phyloP scores from a whole-genome alignment of 1,139 yeast genomes.

The Candida sp. region DNA sequence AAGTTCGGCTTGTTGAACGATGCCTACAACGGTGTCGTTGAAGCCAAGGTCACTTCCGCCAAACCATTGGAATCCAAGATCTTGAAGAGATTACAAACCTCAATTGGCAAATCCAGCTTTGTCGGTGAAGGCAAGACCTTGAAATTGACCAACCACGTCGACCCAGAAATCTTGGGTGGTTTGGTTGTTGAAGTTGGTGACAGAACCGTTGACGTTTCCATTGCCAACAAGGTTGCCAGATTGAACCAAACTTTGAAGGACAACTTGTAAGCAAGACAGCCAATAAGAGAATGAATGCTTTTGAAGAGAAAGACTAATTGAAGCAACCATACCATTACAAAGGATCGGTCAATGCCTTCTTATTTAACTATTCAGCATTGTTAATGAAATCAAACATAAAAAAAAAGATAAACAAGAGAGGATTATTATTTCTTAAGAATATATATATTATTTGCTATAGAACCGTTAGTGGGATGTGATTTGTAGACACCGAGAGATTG shows the following conservation, averaged over 20 bases:
- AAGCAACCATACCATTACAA: background rate
- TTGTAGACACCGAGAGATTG: too few species aligned
- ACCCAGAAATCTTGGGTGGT: constrained; percentile 96
- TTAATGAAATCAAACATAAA: background rate
- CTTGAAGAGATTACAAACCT: constrained; percentile 77
- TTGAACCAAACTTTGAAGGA: constrained; percentile 90
- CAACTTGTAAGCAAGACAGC: constrained; percentile 55
- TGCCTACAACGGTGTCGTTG: constrained; percentile 91
- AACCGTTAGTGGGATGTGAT: background rate
- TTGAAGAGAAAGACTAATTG: background rate
- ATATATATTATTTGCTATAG: background rate
- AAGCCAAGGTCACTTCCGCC: constrained; percentile 93
- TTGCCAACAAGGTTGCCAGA: constrained; percentile 82
- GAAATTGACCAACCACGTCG: constrained; percentile 79
- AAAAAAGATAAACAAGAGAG: background rate
- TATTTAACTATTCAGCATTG: background rate
- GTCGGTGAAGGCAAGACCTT: constrained; percentile 90
- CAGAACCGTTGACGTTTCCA: constrained; percentile 93
- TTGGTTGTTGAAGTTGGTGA: constrained; percentile 96
- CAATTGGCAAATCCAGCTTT: constrained; percentile 77
- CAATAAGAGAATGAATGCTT: background rate
- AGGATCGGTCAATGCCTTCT: background rate
- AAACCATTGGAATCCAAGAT: constrained; percentile 83
- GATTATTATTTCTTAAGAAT: background rate
- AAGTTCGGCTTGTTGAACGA: constrained; percentile 83